Conservation (phyloP, 257 asterid species). For the Capsicum chinense region DNA sequence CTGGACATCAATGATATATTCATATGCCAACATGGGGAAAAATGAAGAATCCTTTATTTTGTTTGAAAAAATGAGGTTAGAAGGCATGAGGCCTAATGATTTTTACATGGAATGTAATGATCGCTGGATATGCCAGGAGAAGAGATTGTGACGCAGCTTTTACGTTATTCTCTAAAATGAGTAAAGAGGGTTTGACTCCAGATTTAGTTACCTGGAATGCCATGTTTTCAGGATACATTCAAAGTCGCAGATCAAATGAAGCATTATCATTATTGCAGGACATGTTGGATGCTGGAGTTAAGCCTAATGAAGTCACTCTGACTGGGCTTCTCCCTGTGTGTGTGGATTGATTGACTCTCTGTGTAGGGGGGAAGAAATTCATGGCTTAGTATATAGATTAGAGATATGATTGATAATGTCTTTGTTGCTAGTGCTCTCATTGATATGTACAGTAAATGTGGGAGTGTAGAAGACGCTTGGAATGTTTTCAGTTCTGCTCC, state of each 20-base stretch:
- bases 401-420: slow-evolving; percentile 49
- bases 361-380: slow-evolving; percentile 54
- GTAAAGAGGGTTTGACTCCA: slow-evolving; percentile 47
- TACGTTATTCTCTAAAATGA: slow-evolving; percentile 49
- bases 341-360: slow-evolving; percentile 57
- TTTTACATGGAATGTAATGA: slow-evolving; percentile 66
- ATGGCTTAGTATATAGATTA: slow-evolving; percentile 53
- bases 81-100: slow-evolving; percentile 55
- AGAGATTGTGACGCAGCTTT: slow-evolving; percentile 60
- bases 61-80: slow-evolving; percentile 56
- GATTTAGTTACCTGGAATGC: slow-evolving; percentile 74
- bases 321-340: slow-evolving; percentile 61
- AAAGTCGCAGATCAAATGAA: slow-evolving; percentile 46
- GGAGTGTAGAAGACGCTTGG: slow-evolving; percentile 48
- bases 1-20: slow-evolving; percentile 65
- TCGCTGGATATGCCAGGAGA: slow-evolving; percentile 52
- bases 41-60: slow-evolving; percentile 48
- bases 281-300: slow-evolving; percentile 53
- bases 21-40: slow-evolving; percentile 52
- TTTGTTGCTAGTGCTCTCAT: slow-evolving; percentile 65
- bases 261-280: slow-evolving; percentile 48
- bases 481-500: slow-evolving; percentile 43
- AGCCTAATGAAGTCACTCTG: slow-evolving; percentile 66
- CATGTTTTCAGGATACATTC: slow-evolving; percentile 64
- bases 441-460: slow-evolving; percentile 74